Percentiles rank a stretch among this genome's conserved stretches.
Conservation (phyloP, 352 stramenopile genomes). For the Phytophthora niederhauseri region DNA sequence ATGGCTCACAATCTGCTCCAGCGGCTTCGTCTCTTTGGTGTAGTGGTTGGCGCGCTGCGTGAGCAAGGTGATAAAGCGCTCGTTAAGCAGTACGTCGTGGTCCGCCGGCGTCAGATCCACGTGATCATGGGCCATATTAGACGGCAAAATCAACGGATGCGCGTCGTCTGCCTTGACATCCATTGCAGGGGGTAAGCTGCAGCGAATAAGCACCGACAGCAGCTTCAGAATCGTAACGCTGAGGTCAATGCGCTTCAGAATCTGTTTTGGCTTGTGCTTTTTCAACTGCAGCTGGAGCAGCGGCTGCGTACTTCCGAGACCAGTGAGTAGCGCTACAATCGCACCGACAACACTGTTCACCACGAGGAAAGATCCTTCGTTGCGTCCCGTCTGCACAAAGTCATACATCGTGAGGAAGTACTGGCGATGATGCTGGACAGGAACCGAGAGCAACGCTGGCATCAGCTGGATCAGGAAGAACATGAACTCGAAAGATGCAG, state of each 20-base stretch:
- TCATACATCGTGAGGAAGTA: slow-evolving; percentile 80
- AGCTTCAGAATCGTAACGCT: slow-evolving; percentile 73
- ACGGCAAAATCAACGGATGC: slow-evolving; percentile 46
- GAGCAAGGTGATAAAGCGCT: slow-evolving; percentile 79
- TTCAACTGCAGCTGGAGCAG: slow-evolving; percentile 72
- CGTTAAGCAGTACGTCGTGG: slow-evolving; percentile 70
- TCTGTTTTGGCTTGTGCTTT: slow-evolving; percentile 68
- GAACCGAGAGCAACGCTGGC: slow-evolving; percentile 71
- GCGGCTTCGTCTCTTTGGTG: slow-evolving; percentile 78
- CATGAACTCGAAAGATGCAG: slow-evolving; percentile 84
- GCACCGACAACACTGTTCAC: slow-evolving; percentile 84
- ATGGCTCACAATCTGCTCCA: slow-evolving; percentile 80
- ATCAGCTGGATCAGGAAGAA: slow-evolving; percentile 82
- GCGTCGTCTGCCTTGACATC: slow-evolving; percentile 46
- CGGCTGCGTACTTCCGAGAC: slow-evolving; percentile 58
- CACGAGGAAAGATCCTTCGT: slow-evolving; percentile 83
- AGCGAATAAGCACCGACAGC: slow-evolving; percentile 74
- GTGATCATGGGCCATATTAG: slow-evolving; percentile 75
- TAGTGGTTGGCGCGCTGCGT: slow-evolving; percentile 77
- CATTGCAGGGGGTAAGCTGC: slow-evolving; percentile 72
- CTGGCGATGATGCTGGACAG: slow-evolving; percentile 68
- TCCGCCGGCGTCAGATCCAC: slow-evolving; percentile 65
- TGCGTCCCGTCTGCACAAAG: slow-evolving; percentile 82
- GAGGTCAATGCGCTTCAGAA: slow-evolving; percentile 84
- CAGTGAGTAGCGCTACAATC: slow-evolving; percentile 72